Base-by-base conservation (phyloP, 1,139 yeast species). In the Yamadazyma dushanensis region DNA sequence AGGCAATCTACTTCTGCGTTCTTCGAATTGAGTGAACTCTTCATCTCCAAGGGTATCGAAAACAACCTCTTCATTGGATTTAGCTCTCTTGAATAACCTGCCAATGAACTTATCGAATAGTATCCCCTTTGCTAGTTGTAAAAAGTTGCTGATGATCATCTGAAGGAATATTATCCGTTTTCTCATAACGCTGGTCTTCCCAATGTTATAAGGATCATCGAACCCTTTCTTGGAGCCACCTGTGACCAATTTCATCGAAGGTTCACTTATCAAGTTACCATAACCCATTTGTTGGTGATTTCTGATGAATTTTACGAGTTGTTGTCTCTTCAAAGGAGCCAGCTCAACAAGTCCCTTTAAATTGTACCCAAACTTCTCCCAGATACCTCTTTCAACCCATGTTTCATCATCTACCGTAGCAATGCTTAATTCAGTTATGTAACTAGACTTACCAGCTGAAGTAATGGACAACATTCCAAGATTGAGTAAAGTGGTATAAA, bases 391-490 rank as follows among this genome's bases (percentile, higher is more conserved):
- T 39, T 81, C 88, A 8, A 83, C 46, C 80, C 85, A 84, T 0
- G 88, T 83, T n/a, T 64, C 61, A 5, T 57, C 54, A 11, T 77
- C 77, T 18, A 73, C 54, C 0, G 61, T 57, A 3, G 83, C 61
- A n/a, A 70, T 53, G 26, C 78, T 66, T 16, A 76, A 63, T 48
- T 83, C 89, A 28, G 77, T 72, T 24, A 81, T 72, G 52, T 81
- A 83, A 42, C 84, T 78, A 13, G 80, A 76, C 42, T 73, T 75
- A 2, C 86, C 82, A 0, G 86, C 82, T 44, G 83, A 78, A 8
- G 83, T 76, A 24, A 83, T 70, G 5, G 86, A 79, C 34, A 83
- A 63, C 38, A 76, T 66, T 0, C 89, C 88, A 34, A 80, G 56
- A 45, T 77, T 78, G 47, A 78, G 65, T 38, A 81, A 58, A 0